Evolutionary conservation across 805 yeast species (phyloP).

Genomic region (Nakazawaea wickerhamii): DNA sequence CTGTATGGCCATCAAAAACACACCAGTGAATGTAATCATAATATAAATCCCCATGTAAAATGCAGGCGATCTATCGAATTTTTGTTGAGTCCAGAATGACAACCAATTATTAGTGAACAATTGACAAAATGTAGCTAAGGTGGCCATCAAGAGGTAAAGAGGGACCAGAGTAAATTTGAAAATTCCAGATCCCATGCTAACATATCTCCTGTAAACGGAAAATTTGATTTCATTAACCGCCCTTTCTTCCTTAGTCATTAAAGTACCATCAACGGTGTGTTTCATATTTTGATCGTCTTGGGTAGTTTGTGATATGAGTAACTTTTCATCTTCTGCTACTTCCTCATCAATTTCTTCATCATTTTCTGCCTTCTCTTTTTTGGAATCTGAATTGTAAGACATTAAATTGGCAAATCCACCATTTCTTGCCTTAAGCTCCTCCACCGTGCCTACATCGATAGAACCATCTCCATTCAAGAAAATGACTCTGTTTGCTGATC

Average conservation of each 20-base stretch:
- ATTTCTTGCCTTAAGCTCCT: slow-evolving; percentile 39
- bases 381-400: slow-evolving; percentile 28
- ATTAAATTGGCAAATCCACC: slow-evolving; percentile 33
- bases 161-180: slow-evolving; percentile 28
- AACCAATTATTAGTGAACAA: slow-evolving; percentile 72
- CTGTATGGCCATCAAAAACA: slow-evolving; percentile 35
- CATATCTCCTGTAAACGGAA: slow-evolving; percentile 44
- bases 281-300: slow-evolving; percentile 17
- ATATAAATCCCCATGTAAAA: slow-evolving; percentile 75
- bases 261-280: slow-evolving; percentile 26
- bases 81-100: slow-evolving; percentile 69
- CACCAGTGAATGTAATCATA: slow-evolving; percentile 47
- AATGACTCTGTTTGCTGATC: slow-evolving; percentile 62
- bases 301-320: slow-evolving; percentile 18
- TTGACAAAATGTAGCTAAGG: slow-evolving; percentile 42
- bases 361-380: slow-evolving; percentile 24
- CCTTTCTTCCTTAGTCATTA: slow-evolving; percentile 46
- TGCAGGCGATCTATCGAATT: slow-evolving; percentile 43
- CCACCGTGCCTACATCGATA: slow-evolving; percentile 54
- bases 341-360: slow-evolving; percentile 23
- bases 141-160: slow-evolving; percentile 19
- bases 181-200: slow-evolving; percentile 50
- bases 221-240: slow-evolving; percentile 50
- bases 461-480: slow-evolving; percentile 63
- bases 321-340: slow-evolving; percentile 17